These are phyloP conservation scores for Syzygium aqueum DNA, from an alignment of 345 rosid species.

Conservation along the genomic window DNA sequence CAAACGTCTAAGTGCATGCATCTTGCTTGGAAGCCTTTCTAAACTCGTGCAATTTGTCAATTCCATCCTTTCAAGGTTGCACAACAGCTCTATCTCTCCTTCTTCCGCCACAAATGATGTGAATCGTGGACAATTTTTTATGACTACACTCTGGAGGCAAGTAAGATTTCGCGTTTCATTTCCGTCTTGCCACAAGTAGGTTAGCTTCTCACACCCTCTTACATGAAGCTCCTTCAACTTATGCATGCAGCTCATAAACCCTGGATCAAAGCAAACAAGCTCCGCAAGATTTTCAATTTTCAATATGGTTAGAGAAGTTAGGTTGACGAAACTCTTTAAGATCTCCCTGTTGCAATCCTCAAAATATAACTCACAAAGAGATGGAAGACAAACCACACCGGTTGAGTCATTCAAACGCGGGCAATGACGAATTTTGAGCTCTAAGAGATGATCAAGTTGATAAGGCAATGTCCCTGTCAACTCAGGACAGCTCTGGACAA, in stretches of 20 bases:
- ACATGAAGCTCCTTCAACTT: background rate
- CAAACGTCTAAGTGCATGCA: background rate
- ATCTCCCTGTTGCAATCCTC: background rate
- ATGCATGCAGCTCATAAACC: background rate
- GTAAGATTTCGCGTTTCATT: accelerated
- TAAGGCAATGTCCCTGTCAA: accelerated
- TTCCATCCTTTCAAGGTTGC: accelerated
- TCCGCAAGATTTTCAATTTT: background rate
- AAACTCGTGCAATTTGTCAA: accelerated
- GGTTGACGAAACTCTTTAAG: background rate
- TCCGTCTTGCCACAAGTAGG: background rate
- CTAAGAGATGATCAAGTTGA: background rate
- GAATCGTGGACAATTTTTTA: accelerated
- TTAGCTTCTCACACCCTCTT: accelerated
- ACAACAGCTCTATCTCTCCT: accelerated
- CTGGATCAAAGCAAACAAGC: background rate
- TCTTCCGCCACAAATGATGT: accelerated
- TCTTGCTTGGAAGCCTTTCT: background rate
- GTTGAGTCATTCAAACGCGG: accelerated
- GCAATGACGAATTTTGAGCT: background rate
- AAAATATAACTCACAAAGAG: background rate
- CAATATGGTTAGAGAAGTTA: background rate
- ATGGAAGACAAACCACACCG: background rate
- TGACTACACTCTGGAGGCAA: background rate
- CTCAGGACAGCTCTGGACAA: accelerated